These are phyloP conservation scores for Curvularia verruculosa DNA, from an alignment of 2,329 filamentous ascomycete species.

Conservation along the genomic window DNA sequence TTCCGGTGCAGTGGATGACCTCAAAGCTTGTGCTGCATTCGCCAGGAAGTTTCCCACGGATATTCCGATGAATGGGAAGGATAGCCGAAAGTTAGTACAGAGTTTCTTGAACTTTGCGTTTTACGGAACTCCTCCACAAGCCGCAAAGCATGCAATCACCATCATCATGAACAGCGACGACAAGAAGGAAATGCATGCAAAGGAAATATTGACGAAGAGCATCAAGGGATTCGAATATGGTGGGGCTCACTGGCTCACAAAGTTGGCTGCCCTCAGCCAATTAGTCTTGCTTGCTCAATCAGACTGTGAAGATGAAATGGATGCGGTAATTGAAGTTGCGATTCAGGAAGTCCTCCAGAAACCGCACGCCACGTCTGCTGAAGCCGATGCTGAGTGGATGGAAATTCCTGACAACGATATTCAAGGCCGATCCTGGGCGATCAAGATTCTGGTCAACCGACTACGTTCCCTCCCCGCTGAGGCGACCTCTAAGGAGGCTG, in stretches of 20 bases:
- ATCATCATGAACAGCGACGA: constrained; percentile 81
- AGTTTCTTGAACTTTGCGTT: constrained; percentile 83
- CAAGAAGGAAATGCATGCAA: constrained; percentile 82
- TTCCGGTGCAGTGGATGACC: constrained; percentile 77
- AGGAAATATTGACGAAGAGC: constrained; percentile 78
- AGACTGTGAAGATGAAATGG: constrained; percentile 70
- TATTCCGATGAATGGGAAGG: constrained; percentile 63
- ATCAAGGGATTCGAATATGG: constrained; percentile 77
- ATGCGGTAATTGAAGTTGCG: constrained; percentile 78
- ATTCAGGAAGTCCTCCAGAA: constrained; percentile 76
- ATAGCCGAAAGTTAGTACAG: constrained; percentile 79
- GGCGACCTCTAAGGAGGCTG: constrained; percentile 55
- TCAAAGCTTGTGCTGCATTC: constrained; percentile 93
- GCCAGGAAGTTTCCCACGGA: constrained; percentile 84
- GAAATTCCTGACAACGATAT: constrained; percentile 78
- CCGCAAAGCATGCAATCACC: constrained; percentile 91
- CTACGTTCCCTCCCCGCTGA: constrained; percentile 66
- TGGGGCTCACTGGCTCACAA: constrained; percentile 74
- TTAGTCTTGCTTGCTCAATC: constrained; percentile 77
- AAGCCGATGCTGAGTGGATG: constrained; percentile 60
- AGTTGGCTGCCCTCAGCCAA: constrained; percentile 73
- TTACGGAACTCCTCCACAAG: constrained; percentile 78
- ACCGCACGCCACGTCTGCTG: constrained; percentile 61
- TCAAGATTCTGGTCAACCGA: constrained; percentile 86
- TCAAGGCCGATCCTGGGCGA: constrained; percentile 79